Evolutionary conservation across 208 protist species (phyloP).

Genomic region (Strigomonas culicis): DNA sequence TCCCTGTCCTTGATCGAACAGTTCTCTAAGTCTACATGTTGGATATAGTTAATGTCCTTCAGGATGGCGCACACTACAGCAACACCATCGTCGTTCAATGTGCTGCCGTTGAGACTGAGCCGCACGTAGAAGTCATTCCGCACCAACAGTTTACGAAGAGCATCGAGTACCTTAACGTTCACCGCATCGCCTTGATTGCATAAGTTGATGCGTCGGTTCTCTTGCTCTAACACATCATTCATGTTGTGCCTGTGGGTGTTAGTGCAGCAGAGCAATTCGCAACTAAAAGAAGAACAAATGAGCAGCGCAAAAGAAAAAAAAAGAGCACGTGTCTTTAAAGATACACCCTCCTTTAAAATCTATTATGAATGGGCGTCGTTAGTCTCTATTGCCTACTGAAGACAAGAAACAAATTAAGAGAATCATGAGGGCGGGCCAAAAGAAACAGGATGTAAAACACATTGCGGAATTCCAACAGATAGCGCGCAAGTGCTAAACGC

Average conservation of each 20-base stretch:
- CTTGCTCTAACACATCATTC: neutral
- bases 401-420: too few species aligned
- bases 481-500: too few species aligned
- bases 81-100: conserved; percentile 47
- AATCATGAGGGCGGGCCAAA: too few species aligned
- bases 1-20: conserved; percentile 61
- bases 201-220: conserved; percentile 45
- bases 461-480: too few species aligned
- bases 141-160: conserved; percentile 40
- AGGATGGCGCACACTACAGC: conserved; percentile 56
- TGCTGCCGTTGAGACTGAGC: conserved; percentile 59
- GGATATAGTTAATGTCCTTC: conserved; percentile 44
- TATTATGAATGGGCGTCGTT: too few species aligned
- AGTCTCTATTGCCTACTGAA: too few species aligned
- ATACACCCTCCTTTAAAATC: neutral
- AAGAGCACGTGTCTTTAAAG: neutral
- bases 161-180: conserved; percentile 38
- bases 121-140: conserved; percentile 51
- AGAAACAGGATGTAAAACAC: too few species aligned
- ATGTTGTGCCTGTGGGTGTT: neutral
- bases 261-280: too few species aligned
- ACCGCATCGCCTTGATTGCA: conserved; percentile 55
- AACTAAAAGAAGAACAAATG: conserved; percentile 12
- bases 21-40: conserved; percentile 41
- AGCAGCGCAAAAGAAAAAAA: conserved; percentile 13